Base-by-base conservation (phyloP, 768 basidiomycete species). In the Amanita pseudoporphyria region DNA sequence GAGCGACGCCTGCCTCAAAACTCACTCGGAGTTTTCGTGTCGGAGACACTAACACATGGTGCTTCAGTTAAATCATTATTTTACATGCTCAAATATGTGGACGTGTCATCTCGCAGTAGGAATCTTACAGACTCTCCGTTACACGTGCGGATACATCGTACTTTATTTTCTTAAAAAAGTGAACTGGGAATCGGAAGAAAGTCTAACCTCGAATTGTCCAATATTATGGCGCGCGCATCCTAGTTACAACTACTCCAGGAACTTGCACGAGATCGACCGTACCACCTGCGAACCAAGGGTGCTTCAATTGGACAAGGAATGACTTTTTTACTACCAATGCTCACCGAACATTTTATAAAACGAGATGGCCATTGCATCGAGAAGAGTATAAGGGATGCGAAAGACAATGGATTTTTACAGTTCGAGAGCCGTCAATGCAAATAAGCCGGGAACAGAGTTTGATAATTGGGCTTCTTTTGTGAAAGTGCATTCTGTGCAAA, bases 261-360 rank as follows among this genome's bases (percentile, higher is more conserved):
- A 87, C 88, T 60, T 89, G 88, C 0, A 89, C 88, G 18, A 90
- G 74, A 54, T 87, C 79, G 18, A 90, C 87, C 0, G 80, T 87
- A 2, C 87, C 87, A 26, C 88, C 88, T 2, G 87, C 78, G 60
- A 90, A 90, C 88, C 88, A 92, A 0, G 86, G 87, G 6, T 86
- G 76, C 47, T 78, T 70, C 35, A 87, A 68, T 42, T 67, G 67
- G 5, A 62, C 62, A 45, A 88, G 64, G 56, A 88, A 87, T 7
- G 76, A 74, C 58, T 82, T 81, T 61, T 81, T 84, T 39, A 84
- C 81, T 24, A 92, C 63, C 4, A 92, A 70, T 10, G 87, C 87
- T 31, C 89, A 30, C 88, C 88, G 54, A 89, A 87, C 84, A 91
- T 89, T 57, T 92, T 92, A 67, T 92, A 92, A 58, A 91, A 89